Conservation (phyloP, 1,139 yeast species). For the Pichia sp. region DNA sequence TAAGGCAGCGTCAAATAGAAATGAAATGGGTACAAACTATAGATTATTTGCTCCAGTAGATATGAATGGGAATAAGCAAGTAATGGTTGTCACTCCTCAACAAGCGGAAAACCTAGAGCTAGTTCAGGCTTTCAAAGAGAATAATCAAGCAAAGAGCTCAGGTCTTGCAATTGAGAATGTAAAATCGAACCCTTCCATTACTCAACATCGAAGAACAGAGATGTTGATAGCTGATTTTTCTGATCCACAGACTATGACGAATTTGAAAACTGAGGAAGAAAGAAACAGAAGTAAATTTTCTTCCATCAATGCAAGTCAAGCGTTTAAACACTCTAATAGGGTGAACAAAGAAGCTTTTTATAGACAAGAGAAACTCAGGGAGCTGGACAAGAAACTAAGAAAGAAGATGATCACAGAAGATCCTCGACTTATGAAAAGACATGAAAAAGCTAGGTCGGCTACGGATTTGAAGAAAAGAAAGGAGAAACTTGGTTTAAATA, state of each 20-base stretch:
- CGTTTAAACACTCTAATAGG: constrained; percentile 45
- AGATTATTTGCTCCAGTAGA: constrained; percentile 41
- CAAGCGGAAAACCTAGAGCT: constrained; percentile 15
- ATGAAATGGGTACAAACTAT: constrained; percentile 68
- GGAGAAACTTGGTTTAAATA: constrained; percentile 15
- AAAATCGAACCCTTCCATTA: constrained; percentile 4
- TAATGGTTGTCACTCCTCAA: constrained; percentile 29
- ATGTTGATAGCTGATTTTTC: constrained; percentile 32
- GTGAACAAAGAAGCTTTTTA: constrained; percentile 37
- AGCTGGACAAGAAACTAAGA: constrained; percentile 15
- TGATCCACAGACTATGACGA: constrained; percentile 16
- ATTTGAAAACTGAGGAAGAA: constrained; percentile 29
- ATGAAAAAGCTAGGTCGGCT: constrained; percentile 10
- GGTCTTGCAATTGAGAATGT: constrained; percentile 13
- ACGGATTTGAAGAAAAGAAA: constrained; percentile 12
- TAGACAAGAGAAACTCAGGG: constrained; percentile 18
- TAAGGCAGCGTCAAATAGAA: constrained; percentile 52
- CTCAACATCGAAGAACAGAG: constrained; percentile 22
- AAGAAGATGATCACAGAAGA: constrained; percentile 20
- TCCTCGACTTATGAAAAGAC: constrained; percentile 19
- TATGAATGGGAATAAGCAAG: constrained; percentile 37
- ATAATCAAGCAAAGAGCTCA: constrained; percentile 3
- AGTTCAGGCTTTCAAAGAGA: constrained; percentile 10
- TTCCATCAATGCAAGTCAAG: constrained; percentile 39
- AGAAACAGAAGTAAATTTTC: constrained; percentile 34